A percentile compares a stretch with the other conserved stretches of the same genome.
Evolutionary conservation across 2,329 filamentous ascomycete genomes (phyloP).

Genomic region (Xylaria sp.): DNA sequence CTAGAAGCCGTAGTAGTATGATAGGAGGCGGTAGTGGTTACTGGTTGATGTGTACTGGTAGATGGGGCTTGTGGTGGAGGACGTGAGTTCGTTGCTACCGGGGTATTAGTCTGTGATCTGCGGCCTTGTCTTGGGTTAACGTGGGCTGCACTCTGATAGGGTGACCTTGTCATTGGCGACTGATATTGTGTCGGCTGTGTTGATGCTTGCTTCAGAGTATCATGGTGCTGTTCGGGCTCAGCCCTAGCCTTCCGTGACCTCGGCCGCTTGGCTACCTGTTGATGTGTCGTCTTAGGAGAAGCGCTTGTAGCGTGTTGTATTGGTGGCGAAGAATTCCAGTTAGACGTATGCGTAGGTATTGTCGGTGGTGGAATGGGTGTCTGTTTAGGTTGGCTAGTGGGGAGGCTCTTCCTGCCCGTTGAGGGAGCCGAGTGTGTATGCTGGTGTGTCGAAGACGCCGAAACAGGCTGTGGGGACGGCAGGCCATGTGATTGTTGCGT

Average conservation of each 20-base stretch:
- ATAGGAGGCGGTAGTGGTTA: slow-evolving; percentile 46
- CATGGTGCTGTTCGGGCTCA: slow-evolving; percentile 41
- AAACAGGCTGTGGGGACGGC: slow-evolving; percentile 27
- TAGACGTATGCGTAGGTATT: slow-evolving; percentile 39
- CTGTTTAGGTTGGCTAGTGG: slow-evolving; percentile 41
- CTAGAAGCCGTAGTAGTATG: slow-evolving; percentile 43
- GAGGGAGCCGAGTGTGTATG: slow-evolving; percentile 31
- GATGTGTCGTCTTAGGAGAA: slow-evolving; percentile 40
- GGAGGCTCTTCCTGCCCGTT: slow-evolving; percentile 42
- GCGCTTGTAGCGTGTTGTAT: slow-evolving; percentile 33
- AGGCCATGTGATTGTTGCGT: slow-evolving; percentile 33
- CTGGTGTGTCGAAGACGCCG: slow-evolving; percentile 29
- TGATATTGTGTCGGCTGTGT: slow-evolving; percentile 46
- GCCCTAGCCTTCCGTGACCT: slow-evolving; percentile 41
- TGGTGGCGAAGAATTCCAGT: slow-evolving; percentile 41
- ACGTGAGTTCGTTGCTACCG: slow-evolving; percentile 42
- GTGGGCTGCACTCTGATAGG: slow-evolving; percentile 45
- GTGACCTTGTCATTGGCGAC: slow-evolving; percentile 47
- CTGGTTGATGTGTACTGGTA: slow-evolving; percentile 40
- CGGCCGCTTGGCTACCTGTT: slow-evolving; percentile 42
- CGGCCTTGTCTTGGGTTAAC: slow-evolving; percentile 45
- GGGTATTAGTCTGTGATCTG: slow-evolving; percentile 47
- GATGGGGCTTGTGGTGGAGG: slow-evolving; percentile 46
- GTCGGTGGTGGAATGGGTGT: slow-evolving; percentile 41
- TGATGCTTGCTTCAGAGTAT: slow-evolving; percentile 41